Evolutionary conservation across 257 asterid genomes (phyloP), one percentile per base, ranked within the genome.

Genomic region (Datura wrightii): DNA sequence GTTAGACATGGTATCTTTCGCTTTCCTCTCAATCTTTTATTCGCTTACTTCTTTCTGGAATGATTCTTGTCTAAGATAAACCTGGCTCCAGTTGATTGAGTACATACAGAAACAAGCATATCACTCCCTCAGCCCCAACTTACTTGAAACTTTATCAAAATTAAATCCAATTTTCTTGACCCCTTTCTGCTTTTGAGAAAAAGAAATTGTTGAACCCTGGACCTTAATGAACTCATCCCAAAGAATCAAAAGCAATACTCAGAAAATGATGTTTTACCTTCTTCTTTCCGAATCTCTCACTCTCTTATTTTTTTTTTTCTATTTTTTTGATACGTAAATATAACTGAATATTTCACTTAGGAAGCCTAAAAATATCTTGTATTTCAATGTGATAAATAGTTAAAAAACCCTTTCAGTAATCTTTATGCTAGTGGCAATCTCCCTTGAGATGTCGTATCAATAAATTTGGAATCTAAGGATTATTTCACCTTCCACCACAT

Each of bases 401-500:
- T 39, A 6, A 67, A 37, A 37, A 11, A 3, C 39, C 53, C 78
- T 37, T 69, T 18, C 3, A 69, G 50, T 39, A 69, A 7, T 39
- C 50, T 5, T 48, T 19, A 74, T 11, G 13, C n/a, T 50, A 74
- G 81, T 48, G 81, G 11, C 60, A 74, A 13, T 74, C 60, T 6
- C 44, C 42, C 50, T 74, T 74, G 81, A 74, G 81, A 74, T 48
- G 24, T 36, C 24, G 11, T 48, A 48, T 48, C n/a, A 74, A 67
- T 63, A 82, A 56, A 55, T 60, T 55, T 3, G 81, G 78, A 62
- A 46, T 67, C 18, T 54, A 69, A 85, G 16, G 80, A 70, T 46
- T 39, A 41, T 80, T 76, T 79, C 65, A 96, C 98, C 99, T 96
- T 96, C 98, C 98, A 93, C 98, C 98, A 90, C 98, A 96, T 96